These are phyloP conservation scores for Neurospora sp. DNA, from an alignment of 2,329 filamentous ascomycete species.

Conservation along the genomic window DNA sequence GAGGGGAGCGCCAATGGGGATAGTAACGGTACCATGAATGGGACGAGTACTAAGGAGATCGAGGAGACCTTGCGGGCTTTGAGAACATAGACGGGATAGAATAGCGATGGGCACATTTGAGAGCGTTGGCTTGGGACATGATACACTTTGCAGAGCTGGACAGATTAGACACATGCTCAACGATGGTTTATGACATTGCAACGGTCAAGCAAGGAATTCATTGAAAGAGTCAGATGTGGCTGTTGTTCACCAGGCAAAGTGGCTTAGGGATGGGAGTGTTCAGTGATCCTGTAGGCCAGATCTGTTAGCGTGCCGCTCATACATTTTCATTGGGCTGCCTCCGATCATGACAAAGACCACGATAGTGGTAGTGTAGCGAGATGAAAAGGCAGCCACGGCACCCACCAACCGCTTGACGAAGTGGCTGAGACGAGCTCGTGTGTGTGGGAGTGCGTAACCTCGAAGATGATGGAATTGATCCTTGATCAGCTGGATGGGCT, in stretches of 20 bases:
- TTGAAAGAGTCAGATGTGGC: neutral
- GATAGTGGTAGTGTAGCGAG: neutral
- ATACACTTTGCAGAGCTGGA: neutral
- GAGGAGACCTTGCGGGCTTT: neutral
- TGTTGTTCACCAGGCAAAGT: neutral
- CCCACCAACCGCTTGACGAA: neutral
- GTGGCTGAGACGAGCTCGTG: neutral
- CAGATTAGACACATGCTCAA: neutral
- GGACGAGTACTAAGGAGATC: neutral
- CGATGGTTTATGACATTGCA: neutral
- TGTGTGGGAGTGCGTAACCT: neutral
- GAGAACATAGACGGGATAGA: neutral
- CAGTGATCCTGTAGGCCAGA: neutral
- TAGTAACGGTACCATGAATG: neutral
- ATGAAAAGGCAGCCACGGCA: neutral
- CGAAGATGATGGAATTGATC: neutral
- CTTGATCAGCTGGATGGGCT: neutral
- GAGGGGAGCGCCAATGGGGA: neutral
- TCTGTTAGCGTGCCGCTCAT: neutral
- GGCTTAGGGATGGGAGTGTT: neutral
- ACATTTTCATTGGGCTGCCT: neutral
- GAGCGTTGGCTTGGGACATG: neutral
- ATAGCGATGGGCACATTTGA: neutral
- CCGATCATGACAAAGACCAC: neutral
- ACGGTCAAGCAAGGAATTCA: neutral